Evolutionary conservation across 768 basidiomycete species (phyloP), one percentile per base, ranked within the genome.

Genomic region (Pholiota conissans): DNA sequence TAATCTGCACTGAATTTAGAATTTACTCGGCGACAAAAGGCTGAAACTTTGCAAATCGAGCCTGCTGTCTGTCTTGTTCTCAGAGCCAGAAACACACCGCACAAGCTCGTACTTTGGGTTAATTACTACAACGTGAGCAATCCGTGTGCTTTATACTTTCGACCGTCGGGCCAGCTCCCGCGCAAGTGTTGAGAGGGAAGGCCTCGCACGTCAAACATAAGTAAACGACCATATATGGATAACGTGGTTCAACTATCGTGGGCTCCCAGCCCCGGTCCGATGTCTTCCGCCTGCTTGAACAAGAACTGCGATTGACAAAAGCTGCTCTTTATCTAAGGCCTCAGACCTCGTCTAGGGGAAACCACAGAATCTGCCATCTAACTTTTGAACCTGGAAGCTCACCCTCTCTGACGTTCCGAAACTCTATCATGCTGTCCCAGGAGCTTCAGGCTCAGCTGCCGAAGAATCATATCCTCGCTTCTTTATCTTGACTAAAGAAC

Each of bases 201-300:
- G 37, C n/a, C 37, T 39, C n/a, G n/a, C n/a, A n/a, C n/a, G n/a
- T 49, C 26, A 58, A 58, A 63, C 62, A 61, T 58, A 42, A 55
- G 55, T 54, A 47, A 55, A 50, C 54, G 51, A 57, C 72, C 73
- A 70, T 70, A 68, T 72, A 70, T 71, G 67, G 73, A 65, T 64
- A 72, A 72, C 72, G 71, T 74, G 66, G 71, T 74, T 74, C 68
- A 67, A 50, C 52, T 29, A 26, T 53, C n/a, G 34, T 56, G 34
- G 30, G 13, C 10, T n/a, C 26, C 47, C 20, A 11, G 28, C n/a
- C 35, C 57, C 60, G 61, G 49, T 42, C 52, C 51, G 55, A 30
- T 54, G n/a, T 20, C 10, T 18, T 10, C 45, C 40, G 28, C 10
- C 18, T 47, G 37, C 20, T 29, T 48, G n/a, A 16, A 28, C 47